Base-by-base conservation (phyloP, 2,329 filamentous ascomycete species). In the Calonectria fujianensis region DNA sequence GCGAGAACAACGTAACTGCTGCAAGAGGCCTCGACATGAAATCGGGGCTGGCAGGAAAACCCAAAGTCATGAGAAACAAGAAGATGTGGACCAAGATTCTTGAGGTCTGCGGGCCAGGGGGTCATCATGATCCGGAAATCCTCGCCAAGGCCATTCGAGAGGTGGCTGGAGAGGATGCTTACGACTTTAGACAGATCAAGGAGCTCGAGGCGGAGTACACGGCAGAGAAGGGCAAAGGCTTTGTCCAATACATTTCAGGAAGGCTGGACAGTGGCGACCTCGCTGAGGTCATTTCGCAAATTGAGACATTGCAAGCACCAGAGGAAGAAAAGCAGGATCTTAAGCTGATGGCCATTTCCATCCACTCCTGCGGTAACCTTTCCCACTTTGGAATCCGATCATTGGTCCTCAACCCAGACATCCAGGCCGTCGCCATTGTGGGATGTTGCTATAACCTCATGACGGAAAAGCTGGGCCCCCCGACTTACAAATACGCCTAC, bases 371-470 rank as follows among this genome's bases (percentile, higher is more conserved):
- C 83, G 97, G 97, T 35, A 98, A 99, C 79, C 92, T 99, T n/a
- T 94, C 97, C 0, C 97, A 99, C 84, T 96, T 97, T 82, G 97
- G 95, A 13, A 93, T 99, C 72, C 93, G 95, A 18, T 97, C 96
- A 0, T 90, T 99, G 27, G 86, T 96, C 2, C 86, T 97, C 72
- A 98, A 98, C 82, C 93, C 94, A 0, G 91, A 93, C 6, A 96
- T 98, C 70, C 92, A 92, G 39, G 95, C 96, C n/a, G 94, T 98
- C 29, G 96, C 96, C 73, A 96, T 99, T 83, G 95, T 99, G 74
- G 97, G 97, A 61, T 99, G 97, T 88, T 99, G 97, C 89, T 98
- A 99, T 89, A 99, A 99, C 81, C 91, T 98, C 8, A 88, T 98
- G 79, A 98, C 96, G 0, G 97, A 98, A 85, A 93, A 95, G 72